Conservation (phyloP, 257 asterid species). For the Fraxinus excelsior region DNA sequence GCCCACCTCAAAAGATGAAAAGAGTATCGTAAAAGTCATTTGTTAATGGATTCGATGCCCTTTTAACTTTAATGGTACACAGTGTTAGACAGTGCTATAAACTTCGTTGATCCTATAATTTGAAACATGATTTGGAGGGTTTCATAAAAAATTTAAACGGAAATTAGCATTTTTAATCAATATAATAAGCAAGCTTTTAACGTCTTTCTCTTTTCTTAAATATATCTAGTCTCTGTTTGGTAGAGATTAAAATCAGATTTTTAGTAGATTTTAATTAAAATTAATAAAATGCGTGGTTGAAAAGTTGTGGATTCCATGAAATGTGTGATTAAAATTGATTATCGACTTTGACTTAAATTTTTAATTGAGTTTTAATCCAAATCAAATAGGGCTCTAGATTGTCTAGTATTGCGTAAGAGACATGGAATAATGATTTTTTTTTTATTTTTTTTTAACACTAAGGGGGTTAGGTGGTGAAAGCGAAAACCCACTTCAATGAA, state of each 20-base stretch:
- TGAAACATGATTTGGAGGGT: background rate
- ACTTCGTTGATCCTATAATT: background rate
- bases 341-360: too few species aligned
- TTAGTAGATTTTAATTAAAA: too few species aligned
- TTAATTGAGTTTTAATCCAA: too few species aligned
- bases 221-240: too few species aligned
- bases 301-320: too few species aligned
- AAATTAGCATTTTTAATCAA: background rate
- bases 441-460: too few species aligned
- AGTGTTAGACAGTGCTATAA: background rate
- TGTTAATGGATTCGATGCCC: slow-evolving; percentile 35
- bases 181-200: background rate
- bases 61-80: slow-evolving; percentile 30
- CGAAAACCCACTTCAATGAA: slow-evolving; percentile 43
- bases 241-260: too few species aligned
- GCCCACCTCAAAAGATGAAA: slow-evolving; percentile 63
- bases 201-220: background rate
- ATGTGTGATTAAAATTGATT: too few species aligned
- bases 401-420: background rate
- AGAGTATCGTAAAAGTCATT: slow-evolving; percentile 46
- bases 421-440: background rate
- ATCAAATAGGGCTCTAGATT: too few species aligned
- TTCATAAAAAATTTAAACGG: background rate
- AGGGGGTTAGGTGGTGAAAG: slow-evolving; percentile 70
- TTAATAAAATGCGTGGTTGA: too few species aligned